Evolutionary conservation across 495 filamentous ascomycete genomes (phyloP).

Genomic region (Astrocystis sublimbata): DNA sequence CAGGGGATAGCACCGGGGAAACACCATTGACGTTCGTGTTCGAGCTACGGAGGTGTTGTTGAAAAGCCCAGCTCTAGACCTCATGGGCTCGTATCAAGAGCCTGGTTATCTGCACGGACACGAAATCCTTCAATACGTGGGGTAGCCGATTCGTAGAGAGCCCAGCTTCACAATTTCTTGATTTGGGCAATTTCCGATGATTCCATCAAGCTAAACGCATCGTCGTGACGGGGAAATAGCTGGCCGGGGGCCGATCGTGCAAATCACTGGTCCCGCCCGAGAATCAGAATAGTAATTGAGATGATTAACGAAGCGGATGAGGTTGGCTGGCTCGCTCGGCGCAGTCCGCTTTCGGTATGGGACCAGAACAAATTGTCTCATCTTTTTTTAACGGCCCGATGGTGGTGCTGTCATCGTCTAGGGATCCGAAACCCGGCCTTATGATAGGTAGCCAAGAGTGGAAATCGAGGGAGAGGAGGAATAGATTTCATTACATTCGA

Average conservation of each 20-base stretch:
- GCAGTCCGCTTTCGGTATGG: conserved; percentile 11
- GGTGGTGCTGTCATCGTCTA: conserved; percentile 3
- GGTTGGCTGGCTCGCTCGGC: conserved; percentile 2
- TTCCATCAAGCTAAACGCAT: too few relatives aligned
- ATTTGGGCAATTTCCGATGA: too few relatives aligned
- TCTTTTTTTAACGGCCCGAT: conserved; percentile 5
- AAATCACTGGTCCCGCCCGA: background rate
- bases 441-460: background rate
- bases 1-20: too few relatives aligned
- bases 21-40: too few relatives aligned
- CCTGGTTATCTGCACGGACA: too few relatives aligned
- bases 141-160: too few relatives aligned
- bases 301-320: background rate
- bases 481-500: background rate
- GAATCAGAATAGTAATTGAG: background rate
- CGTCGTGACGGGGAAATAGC: too few relatives aligned
- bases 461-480: background rate
- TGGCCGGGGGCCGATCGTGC: background rate
- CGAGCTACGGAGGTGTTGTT: too few relatives aligned
- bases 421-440: background rate
- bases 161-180: too few relatives aligned
- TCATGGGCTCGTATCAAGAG: too few relatives aligned
- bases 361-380: conserved; percentile 13
- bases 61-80: too few relatives aligned
- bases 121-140: too few relatives aligned